Evolutionary conservation across 768 basidiomycete genomes (phyloP), one percentile per base, ranked within the genome.

Genomic region (Panaeolus cyanescens): DNA sequence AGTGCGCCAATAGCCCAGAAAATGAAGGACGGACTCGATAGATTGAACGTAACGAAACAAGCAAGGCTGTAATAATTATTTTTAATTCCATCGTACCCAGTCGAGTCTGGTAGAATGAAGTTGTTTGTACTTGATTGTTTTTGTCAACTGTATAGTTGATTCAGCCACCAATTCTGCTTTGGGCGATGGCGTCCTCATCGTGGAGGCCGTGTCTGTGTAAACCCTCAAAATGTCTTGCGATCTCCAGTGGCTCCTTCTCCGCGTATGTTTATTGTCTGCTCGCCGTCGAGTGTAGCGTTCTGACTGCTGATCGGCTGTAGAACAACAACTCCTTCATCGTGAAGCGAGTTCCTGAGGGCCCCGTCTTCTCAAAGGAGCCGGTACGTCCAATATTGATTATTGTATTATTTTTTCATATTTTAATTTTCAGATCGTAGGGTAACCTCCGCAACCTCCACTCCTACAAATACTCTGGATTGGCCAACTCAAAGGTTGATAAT

Each of bases 161-260:
- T 67, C 75, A 78, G 77, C 77, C 77, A 78, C 77, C 61, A 54
- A 68, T 59, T 39, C 63, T 61, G 59, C 62, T 67, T 64, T 59
- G 57, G 64, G 59, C 34, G 32, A 17, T 31, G 17, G 19, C 32
- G 55, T 40, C 50, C 20, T 65, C 66, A 62, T 62, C 62, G 68
- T 59, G 66, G 36, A 54, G 59, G 59, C 55, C 63, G 67, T 67
- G 59, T 65, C 67, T 62, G 56, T 60, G 55, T 57, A 66, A 59
- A 66, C 67, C 56, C 55, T 72, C 79, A 86, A 78, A 73, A 94
- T 94, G 92, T 93, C 92, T 71, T 73, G 80, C 81, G 93, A 96
- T 76, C 92, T 96, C 77, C 85, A 95, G 81, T 96, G 95, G 95
- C 89, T 95, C 74, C 89, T 96, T 64, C 78, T 93, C 75, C 92